Percentiles rank a stretch among this genome's conserved stretches.
Evolutionary conservation across 2,329 filamentous ascomycete genomes (phyloP).

Genomic region (Meredithiella fracta): DNA sequence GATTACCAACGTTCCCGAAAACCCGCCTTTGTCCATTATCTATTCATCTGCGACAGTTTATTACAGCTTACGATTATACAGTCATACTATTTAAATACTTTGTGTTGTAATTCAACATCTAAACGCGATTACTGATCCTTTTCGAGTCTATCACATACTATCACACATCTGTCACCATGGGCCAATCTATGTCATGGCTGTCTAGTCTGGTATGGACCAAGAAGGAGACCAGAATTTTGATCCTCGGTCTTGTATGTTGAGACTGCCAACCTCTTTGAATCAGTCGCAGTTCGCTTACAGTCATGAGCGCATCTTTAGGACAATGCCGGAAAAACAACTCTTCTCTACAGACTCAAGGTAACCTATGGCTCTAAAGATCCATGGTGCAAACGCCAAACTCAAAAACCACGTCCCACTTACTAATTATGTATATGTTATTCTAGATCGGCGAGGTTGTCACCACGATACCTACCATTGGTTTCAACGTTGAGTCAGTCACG

Average conservation of each 20-base stretch:
- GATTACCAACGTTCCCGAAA: constrained; percentile 1
- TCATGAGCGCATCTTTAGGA: constrained; percentile 40
- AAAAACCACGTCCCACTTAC: not conserved
- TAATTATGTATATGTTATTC: constrained; percentile 4
- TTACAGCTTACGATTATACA: not conserved
- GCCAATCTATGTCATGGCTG: constrained; percentile 50
- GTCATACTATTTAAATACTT: not conserved
- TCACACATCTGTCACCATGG: constrained; percentile 28
- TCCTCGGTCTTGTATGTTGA: constrained; percentile 65
- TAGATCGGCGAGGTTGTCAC: constrained; percentile 97
- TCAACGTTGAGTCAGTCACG: constrained; percentile 96
- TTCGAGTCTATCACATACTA: not conserved
- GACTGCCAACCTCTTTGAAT: not conserved
- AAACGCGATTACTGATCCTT: not conserved
- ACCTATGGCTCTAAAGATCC: constrained; percentile 13
- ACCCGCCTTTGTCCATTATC: not conserved
- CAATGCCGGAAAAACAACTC: constrained; percentile 94
- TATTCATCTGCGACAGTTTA: no score
- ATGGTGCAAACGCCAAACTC: not conserved
- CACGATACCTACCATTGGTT: constrained; percentile 96
- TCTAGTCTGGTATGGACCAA: constrained; percentile 69
- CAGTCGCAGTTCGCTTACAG: not conserved
- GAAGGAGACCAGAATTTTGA: constrained; percentile 95
- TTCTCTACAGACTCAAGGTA: constrained; percentile 91
- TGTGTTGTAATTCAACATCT: not conserved